A percentile compares a stretch with the other conserved stretches of the same genome.
Conservation (phyloP, 257 asterid species). For the Pogostemon cablin region DNA sequence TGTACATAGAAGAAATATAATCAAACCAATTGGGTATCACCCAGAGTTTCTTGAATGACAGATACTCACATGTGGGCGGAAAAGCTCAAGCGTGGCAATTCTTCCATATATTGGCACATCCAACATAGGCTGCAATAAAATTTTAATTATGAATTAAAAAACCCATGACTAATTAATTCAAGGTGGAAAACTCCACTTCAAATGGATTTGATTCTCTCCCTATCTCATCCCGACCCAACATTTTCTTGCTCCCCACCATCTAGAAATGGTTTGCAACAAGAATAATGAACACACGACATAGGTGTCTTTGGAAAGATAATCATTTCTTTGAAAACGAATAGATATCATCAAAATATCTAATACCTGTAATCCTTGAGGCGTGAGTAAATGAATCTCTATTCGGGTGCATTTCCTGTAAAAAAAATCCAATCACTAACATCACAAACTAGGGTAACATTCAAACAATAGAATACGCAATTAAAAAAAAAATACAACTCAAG, state of each 20-base stretch:
- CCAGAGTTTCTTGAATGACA: conserved; percentile 24
- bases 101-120: conserved; percentile 99
- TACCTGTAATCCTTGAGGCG: conserved; percentile 96
- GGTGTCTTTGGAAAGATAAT: neutral
- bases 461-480: neutral
- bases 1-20: neutral
- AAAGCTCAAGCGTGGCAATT: conserved; percentile 96
- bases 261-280: neutral
- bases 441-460: conserved; percentile 18
- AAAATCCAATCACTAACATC: conserved; percentile 27
- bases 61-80: conserved; percentile 92
- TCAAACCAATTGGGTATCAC: conserved; percentile 24
- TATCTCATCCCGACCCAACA: conserved; percentile 7
- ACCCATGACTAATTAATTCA: conserved; percentile 8
- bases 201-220: conserved; percentile 5
- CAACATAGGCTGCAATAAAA: conserved; percentile 75
- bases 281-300: neutral
- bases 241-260: conserved; percentile 11
- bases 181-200: neutral
- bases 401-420: conserved; percentile 88
- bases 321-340: neutral
- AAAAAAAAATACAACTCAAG: neutral
- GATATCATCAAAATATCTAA: conserved; percentile 1
- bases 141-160: conserved; percentile 8
- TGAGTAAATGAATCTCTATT: conserved; percentile 81